phyloP scores from a whole-genome alignment of 805 yeast species.

The Tetrapisispora taiwanensis region DNA sequence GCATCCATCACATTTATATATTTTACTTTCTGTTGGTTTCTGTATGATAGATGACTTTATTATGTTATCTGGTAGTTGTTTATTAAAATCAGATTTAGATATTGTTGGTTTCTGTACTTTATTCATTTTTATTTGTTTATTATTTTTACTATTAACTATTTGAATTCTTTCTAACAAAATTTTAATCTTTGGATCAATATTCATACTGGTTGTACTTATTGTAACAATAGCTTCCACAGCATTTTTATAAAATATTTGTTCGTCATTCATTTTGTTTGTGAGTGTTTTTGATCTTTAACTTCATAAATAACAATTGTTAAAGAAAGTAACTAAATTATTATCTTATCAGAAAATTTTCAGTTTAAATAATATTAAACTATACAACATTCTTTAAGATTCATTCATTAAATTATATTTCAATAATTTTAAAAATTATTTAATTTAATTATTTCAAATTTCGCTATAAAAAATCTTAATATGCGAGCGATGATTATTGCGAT shows the following conservation, averaged over 20 bases:
- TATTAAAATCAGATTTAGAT: not conserved
- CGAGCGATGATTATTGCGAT: too few relatives aligned
- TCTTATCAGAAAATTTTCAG: too few relatives aligned
- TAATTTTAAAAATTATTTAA: too few relatives aligned
- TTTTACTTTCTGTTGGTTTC: conserved; percentile 6
- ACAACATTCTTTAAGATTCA: too few relatives aligned
- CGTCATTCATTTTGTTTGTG: conserved; percentile 10
- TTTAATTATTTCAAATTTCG: too few relatives aligned
- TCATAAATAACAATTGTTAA: too few relatives aligned
- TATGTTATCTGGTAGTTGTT: not conserved
- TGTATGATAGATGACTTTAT: too few relatives aligned
- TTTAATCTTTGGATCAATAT: conserved; percentile 17
- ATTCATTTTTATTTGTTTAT: not conserved
- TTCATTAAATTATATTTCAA: too few relatives aligned
- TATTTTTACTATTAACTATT: not conserved
- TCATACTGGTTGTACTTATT: conserved; percentile 9
- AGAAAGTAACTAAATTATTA: too few relatives aligned
- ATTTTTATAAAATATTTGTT: conserved; percentile 13
- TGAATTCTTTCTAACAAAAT: conserved; percentile 5
- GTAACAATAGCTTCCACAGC: conserved; percentile 22
- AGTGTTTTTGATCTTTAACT: too few relatives aligned
- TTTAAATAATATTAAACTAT: too few relatives aligned
- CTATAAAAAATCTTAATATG: too few relatives aligned
- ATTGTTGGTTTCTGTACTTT: not conserved
- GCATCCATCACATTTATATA: conserved; percentile 49